Evolutionary conservation across 2,329 filamentous ascomycete genomes (phyloP), one percentile per base, ranked within the genome.

Genomic region (Ophiostoma sp.): DNA sequence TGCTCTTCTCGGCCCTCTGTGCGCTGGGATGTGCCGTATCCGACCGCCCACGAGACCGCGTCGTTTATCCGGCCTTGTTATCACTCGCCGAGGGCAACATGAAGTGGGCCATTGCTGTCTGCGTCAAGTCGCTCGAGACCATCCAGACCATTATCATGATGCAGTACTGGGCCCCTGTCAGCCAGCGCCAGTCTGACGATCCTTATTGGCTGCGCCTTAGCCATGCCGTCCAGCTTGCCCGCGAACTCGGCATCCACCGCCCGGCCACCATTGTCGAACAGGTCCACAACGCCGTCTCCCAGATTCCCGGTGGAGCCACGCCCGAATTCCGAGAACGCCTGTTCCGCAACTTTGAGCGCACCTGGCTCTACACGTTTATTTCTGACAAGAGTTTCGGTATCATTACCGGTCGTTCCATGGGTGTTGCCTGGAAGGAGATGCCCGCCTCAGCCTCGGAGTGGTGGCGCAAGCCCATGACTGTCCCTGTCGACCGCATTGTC

Each of bases 1-100:
- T 78, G 2, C 76, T 79, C 1, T 79, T 79, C 57, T 78, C 78
- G 0, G 75, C 74, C 1, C 74, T 79, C 8, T 78, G 77, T 42
- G 76, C 78, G 12, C 72, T 79, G 1, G 78, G 77, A n/a, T 78
- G 77, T 42, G 78, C 77, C 15, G 70, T 79, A 22, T 79, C 78
- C 3, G 75, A 72, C 59, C 75, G 76, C 3, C 76, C 78, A 3
- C 74, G 78, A 12, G 78, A 79, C 68, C 71, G 76, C 3, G 70
- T 78, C 1, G 64, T 79, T 11, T 79, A 77, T 15, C 74, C 77
- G 8, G 72, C 75, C 1, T 72, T 79, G 8, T 63, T 76, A 1
- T 77, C 77, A 3, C 39, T 79, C 5, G 78, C 78, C 25, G 76
- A 78, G 70, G 74, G 69, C 17, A 78, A 77, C 73, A 75, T 79